These are phyloP conservation scores for Celoporthe dispersa DNA, from an alignment of 2,329 filamentous ascomycete genomes.

Conservation along the genomic window DNA sequence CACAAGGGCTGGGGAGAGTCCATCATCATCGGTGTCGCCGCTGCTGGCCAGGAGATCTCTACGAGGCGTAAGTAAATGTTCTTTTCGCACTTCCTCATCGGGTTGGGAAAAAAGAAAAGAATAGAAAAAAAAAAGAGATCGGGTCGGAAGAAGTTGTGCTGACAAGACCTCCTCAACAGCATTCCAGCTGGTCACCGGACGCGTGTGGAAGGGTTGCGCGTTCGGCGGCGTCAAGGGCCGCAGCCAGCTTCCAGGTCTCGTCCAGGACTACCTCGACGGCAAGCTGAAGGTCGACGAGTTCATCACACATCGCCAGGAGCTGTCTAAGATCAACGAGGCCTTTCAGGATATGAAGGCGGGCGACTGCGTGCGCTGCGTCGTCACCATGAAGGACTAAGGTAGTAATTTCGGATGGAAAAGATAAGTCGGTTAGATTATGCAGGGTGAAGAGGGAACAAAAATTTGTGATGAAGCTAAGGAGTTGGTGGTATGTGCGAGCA, in stretches of 20 bases:
- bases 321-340: slow-evolving; percentile 83
- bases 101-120: too few species aligned
- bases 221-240: slow-evolving; percentile 99
- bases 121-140: too few species aligned
- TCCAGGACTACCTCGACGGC: slow-evolving; percentile 86
- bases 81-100: neutral
- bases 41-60: slow-evolving; percentile 92
- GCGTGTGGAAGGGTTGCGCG: slow-evolving; percentile 96
- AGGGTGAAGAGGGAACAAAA: neutral
- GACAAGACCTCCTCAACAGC: slow-evolving; percentile 40
- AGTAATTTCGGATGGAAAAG: neutral
- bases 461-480: neutral
- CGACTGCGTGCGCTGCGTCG: slow-evolving; percentile 95
- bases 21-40: slow-evolving; percentile 96
- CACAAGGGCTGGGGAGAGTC: slow-evolving; percentile 99
- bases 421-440: neutral
- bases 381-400: slow-evolving; percentile 60
- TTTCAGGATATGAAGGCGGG: slow-evolving; percentile 93
- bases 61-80: slow-evolving; percentile 77
- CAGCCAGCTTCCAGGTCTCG: slow-evolving; percentile 83
- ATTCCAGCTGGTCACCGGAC: slow-evolving; percentile 97
- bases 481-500: slow-evolving; percentile 1
- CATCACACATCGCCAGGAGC: slow-evolving; percentile 90
- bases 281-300: slow-evolving; percentile 98
- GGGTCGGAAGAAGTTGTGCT: neutral